These are phyloP conservation scores for Flaveria brownii DNA, from an alignment of 129 eudicot species.

Conservation along the genomic window DNA sequence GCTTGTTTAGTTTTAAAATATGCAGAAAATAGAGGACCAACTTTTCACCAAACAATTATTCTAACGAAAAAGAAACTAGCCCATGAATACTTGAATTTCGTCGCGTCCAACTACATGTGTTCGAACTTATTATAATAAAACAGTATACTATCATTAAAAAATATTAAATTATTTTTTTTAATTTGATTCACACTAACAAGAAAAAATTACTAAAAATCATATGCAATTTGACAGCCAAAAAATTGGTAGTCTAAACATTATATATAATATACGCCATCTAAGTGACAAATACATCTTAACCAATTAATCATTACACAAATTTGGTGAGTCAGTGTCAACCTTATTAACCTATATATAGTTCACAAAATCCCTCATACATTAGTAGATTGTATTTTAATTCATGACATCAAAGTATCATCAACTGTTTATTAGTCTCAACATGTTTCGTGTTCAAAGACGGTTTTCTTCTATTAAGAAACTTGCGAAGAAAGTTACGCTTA, in stretches of 20 bases:
- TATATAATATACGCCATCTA: conserved; percentile 33
- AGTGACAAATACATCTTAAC: conserved; percentile 39
- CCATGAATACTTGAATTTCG: conserved; percentile 15
- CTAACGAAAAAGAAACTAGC: not conserved
- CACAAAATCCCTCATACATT: conserved; percentile 15
- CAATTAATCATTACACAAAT: conserved; percentile 29
- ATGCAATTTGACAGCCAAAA: conserved; percentile 32
- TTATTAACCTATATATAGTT: conserved; percentile 29
- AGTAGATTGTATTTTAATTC: not conserved
- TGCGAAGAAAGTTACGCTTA: conserved; percentile 23
- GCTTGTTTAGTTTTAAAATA: not conserved
- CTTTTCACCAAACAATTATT: conserved; percentile 14
- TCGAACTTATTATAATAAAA: not conserved
- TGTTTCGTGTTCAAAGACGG: conserved; percentile 12
- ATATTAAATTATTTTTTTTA: not conserved
- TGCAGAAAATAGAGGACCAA: conserved; percentile 13
- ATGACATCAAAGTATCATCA: conserved; percentile 21
- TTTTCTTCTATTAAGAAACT: conserved; percentile 21
- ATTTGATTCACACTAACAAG: conserved; percentile 30
- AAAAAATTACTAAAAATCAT: conserved; percentile 1
- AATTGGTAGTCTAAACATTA: conserved; percentile 17
- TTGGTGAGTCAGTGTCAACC: conserved; percentile 21
- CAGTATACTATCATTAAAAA: not conserved
- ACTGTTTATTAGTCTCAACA: conserved; percentile 13
- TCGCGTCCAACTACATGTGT: conserved; percentile 19